A percentile compares a stretch with the other conserved stretches of the same genome.
phyloP scores from a whole-genome alignment of 768 basidiomycete species.

The Lyophyllum atratum region DNA sequence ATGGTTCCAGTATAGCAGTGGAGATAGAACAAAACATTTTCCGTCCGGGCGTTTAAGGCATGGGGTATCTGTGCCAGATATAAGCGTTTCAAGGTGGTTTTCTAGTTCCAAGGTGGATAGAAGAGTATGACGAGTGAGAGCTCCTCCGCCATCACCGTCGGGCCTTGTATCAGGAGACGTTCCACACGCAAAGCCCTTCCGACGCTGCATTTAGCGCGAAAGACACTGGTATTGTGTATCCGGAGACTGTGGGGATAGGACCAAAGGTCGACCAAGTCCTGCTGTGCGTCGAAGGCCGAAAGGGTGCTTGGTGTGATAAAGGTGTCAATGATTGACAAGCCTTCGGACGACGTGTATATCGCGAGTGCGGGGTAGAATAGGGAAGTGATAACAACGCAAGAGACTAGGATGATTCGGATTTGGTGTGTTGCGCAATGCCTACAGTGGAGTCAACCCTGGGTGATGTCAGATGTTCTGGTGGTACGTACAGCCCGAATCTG shows the following conservation, averaged over 20 bases:
- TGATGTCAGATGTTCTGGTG: slow-evolving; percentile 16
- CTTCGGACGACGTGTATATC: slow-evolving; percentile 75
- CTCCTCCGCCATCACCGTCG: slow-evolving; percentile 47
- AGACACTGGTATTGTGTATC: slow-evolving; percentile 68
- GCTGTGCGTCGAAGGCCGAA: slow-evolving; percentile 53
- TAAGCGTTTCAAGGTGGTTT: slow-evolving; percentile 47
- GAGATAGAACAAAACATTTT: slow-evolving; percentile 71
- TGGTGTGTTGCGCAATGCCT: slow-evolving; percentile 92
- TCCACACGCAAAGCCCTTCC: slow-evolving; percentile 77
- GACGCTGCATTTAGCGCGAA: slow-evolving; percentile 68
- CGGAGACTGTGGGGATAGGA: slow-evolving; percentile 62
- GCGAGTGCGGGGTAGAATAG: slow-evolving; percentile 91
- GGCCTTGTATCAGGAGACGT: slow-evolving; percentile 69
- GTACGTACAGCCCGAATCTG: slow-evolving; percentile 75
- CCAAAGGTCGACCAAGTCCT: slow-evolving; percentile 76
- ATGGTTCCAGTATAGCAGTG: slow-evolving; percentile 74
- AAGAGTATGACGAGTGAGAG: slow-evolving; percentile 63
- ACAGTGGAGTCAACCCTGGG: slow-evolving; percentile 4
- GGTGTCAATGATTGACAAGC: slow-evolving; percentile 64
- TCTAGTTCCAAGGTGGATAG: slow-evolving; percentile 68
- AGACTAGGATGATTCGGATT: slow-evolving; percentile 86
- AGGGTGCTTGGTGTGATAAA: slow-evolving; percentile 55
- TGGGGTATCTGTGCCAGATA: slow-evolving; percentile 38
- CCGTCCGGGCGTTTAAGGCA: slow-evolving; percentile 58
- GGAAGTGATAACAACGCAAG: slow-evolving; percentile 84